Base-by-base conservation (phyloP, 306 rosid species). In the Sicyos baderoa region DNA sequence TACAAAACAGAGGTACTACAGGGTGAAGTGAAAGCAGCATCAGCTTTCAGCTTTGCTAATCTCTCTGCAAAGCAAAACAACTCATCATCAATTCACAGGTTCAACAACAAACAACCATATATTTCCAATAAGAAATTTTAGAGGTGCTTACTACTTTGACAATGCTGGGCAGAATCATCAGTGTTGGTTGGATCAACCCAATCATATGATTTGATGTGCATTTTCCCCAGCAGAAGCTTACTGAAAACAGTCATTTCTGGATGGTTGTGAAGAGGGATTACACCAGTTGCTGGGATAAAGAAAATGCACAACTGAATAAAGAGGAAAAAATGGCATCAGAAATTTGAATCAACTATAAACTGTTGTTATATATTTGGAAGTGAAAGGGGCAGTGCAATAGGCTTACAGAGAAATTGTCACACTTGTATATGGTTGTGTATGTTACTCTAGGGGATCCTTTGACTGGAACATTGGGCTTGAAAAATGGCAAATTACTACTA, bases 211-310 rank as follows among this genome's bases (percentile, higher is more conserved):
- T 91, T 89, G 5, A 89, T 87, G 78, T 87, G 97, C 91, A 89
- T 87, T 55, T 69, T 55, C 21, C 97, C 97, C 6, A 91, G n/a
- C 0, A 91, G 76, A 80, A 91, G 96, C 79, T 89, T 91, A 70
- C 90, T 89, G 73, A 89, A 89, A 62, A 91, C 97, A 19, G 97
- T 91, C 97, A 91, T 91, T 67, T 78, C 97, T 0, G 97, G 97
- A 60, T 91, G 97, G 83, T 91, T 89, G 63, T 89, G 97, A 18
- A 91, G 86, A 25, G 97, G 97, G 55, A 91, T 91, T 14, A 89
- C 90, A 16, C 95, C 96, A 2, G 45, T 76, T 53, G 82, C 84
- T 0, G 97, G 97, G 45, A 91, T 45, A 65, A 87, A 87, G 73
- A 89, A 81, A 29, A 84, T 67, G 79, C 91, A 87, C 17, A 89